phyloP scores from a whole-genome alignment of 1,139 yeast genomes.

The Schwanniomyces etchellsii region DNA sequence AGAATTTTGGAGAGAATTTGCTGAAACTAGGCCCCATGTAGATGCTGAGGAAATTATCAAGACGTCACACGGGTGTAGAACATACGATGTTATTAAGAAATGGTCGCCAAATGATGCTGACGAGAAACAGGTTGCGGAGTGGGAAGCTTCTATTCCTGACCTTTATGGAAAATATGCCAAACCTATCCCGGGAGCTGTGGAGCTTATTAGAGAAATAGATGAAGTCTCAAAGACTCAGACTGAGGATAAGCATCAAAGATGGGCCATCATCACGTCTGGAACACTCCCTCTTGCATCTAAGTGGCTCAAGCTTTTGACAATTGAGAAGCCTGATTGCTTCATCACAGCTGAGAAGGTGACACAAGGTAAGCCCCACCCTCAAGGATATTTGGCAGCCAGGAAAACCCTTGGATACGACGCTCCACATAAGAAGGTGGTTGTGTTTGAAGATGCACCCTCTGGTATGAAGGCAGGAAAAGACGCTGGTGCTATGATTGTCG shows the following conservation, averaged over 20 bases:
- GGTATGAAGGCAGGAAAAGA: constrained; percentile 12
- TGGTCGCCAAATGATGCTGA: constrained; percentile 14
- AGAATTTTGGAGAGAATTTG: constrained; percentile 12
- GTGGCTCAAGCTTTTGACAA: constrained; percentile 11
- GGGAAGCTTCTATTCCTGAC: constrained; percentile 13
- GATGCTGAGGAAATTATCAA: constrained; percentile 12
- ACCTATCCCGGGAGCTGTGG: constrained; percentile 13
- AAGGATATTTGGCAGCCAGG: constrained; percentile 11
- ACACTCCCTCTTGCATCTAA: constrained; percentile 13
- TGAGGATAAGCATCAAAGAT: constrained; percentile 11
- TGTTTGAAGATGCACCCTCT: constrained; percentile 13
- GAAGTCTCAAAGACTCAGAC: constrained; percentile 8
- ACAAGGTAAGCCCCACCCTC: constrained; percentile 12
- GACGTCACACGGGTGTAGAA: constrained; percentile 13
- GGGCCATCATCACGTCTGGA: constrained; percentile 13
- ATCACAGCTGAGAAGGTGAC: constrained; percentile 12
- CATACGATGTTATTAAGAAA: constrained; percentile 12
- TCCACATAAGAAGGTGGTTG: constrained; percentile 11
- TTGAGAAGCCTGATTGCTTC: constrained; percentile 12
- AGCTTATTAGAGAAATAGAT: constrained; percentile 9
- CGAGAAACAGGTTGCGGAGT: constrained; percentile 11
- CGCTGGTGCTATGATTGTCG: constrained; percentile 13
- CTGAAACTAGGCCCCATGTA: constrained; percentile 12
- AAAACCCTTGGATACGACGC: constrained; percentile 11
- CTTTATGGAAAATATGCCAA: constrained; percentile 10